Evolutionary conservation across 177 flowering plant genomes (phyloP).

Genomic region (Vitis hybrid): DNA sequence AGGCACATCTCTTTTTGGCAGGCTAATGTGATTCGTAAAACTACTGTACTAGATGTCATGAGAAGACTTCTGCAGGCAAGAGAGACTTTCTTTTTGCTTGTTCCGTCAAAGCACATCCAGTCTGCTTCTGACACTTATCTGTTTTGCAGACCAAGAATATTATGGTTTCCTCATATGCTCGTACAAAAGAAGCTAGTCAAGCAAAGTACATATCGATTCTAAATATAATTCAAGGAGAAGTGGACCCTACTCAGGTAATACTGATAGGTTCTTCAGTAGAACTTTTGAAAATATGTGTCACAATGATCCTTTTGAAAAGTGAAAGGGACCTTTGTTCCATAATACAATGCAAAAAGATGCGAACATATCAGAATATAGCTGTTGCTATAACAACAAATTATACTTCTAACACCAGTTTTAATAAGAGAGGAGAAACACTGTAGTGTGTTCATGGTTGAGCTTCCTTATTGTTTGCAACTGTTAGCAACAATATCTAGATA

Average conservation of each 20-base stretch:
- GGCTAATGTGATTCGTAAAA: conserved; percentile 98
- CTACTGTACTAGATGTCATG: conserved; percentile 98
- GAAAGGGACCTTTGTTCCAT: too few relatives aligned
- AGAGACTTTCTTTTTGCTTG: conserved; percentile 1
- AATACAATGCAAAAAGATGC: too few relatives aligned
- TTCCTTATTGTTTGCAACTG: too few relatives aligned
- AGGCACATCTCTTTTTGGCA: conserved; percentile 35
- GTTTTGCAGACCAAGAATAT: conserved; percentile 87
- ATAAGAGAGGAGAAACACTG: too few relatives aligned
- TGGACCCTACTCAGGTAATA: conserved; percentile 96
- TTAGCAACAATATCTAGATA: too few relatives aligned
- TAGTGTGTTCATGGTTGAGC: too few relatives aligned
- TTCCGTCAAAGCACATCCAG: background rate
- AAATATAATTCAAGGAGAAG: conserved; percentile 99
- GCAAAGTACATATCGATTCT: conserved; percentile 97
- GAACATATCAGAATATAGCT: too few relatives aligned
- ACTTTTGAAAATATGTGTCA: background rate
- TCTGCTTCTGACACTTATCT: conserved; percentile 24
- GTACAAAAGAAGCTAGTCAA: conserved; percentile 97
- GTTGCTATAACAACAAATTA: too few relatives aligned
- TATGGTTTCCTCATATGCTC: conserved; percentile 98
- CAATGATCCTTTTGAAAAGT: too few relatives aligned
- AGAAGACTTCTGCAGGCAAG: conserved; percentile 98
- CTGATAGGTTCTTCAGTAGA: background rate
- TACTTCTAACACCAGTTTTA: too few relatives aligned